Evolutionary conservation across 2,329 filamentous ascomycete genomes (phyloP), one percentile per base, ranked within the genome.

Genomic region (Sarocladium kiliense): DNA sequence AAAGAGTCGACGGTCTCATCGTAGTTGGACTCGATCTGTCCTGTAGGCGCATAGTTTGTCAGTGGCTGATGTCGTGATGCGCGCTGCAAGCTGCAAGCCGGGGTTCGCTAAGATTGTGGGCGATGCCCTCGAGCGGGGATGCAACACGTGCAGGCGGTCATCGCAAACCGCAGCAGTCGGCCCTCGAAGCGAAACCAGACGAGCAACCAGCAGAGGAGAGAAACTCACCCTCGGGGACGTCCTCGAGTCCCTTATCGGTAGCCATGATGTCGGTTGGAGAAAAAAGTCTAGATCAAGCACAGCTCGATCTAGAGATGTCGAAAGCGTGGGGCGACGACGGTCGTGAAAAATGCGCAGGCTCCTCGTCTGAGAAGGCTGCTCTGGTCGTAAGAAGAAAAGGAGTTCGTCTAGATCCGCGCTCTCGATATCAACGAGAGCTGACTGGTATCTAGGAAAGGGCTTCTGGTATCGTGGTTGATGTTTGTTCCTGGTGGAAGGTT

Each of bases 1-100:
- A 99, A 99, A 60, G 91, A 96, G 80, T 99, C 95, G 77, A 94
- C 93, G 71, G 93, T 92, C 85, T 97, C 92, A 85, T 99, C 94
- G 82, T 97, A 99, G 90, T 99, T 99, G 74, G 92, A 96, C 85
- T 99, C 95, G 84, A 99, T 99, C 82, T 96, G 91, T 78, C 88
- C 93, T 96, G 74, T 69, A 73, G 57, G 45, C 34, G 58, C 57
- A 58, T 55, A 54, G 2, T 47, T 54, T 41, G 56, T 66, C 41
- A 65, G 66, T 61, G 55, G 61, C 39, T 55, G 49, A 21, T 23
- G 39, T 50, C 11, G 49, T 36, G 39, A 36, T 34, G 36, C 11
- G 23, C 19, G 18, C 30, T 50, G 44, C 44, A n/a, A n/a, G 25
- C 23, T 53, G 55, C 27, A 16, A 21, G 49, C 51, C 41, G 44